Evolutionary conservation across 345 rosid species (phyloP), one percentile per base, ranked within the genome.

Genomic region (Lepidium aucheri): DNA sequence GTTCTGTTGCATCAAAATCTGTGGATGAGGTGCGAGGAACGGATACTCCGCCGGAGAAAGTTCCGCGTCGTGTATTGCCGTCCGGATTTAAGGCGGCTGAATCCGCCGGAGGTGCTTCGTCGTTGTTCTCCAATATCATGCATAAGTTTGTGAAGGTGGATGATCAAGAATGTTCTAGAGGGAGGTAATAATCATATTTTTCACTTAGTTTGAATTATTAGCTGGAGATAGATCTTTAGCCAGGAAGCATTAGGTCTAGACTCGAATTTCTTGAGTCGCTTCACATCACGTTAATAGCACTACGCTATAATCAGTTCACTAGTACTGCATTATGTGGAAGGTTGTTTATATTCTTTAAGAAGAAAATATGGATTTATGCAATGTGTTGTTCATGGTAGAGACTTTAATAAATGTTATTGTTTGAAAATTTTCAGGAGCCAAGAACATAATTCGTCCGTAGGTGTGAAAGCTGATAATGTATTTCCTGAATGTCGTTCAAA

Each of bases 21-120:
- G 57, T 79, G 22, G 43, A 57, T 59, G 95, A 87, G 54, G 78
- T 89, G 13, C 74, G 76, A 43, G 95, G 93, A 44, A 81, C 79
- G 10, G 98, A 85, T 65, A 92, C 98, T 34, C 95, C 96, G 36
- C 98, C 98, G 71, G 96, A 89, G 83, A 91, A 91, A 74, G 85
- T 76, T 63, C 92, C 96, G 5, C 86, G 98, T 41, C 85, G 71
- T 82, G 68, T 87, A 36, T 55, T 89, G 3, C 86, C 90, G 33
- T 64, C 65, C 11, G 69, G 26, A 56, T 77, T 72, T 68, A 28
- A 70, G 39, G 34, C 40, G 17, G 67, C 70, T 54, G 81, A 69
- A 38, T 74, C 40, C 28, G 44, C 35, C 9, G 74, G 74, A 16
- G 85, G 79, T 7, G 45, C 88, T 59, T 84, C 96, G 15, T 89